phyloP scores from a whole-genome alignment of 2,329 filamentous ascomycete genomes.

The Neofusicoccum kwambonambiense region DNA sequence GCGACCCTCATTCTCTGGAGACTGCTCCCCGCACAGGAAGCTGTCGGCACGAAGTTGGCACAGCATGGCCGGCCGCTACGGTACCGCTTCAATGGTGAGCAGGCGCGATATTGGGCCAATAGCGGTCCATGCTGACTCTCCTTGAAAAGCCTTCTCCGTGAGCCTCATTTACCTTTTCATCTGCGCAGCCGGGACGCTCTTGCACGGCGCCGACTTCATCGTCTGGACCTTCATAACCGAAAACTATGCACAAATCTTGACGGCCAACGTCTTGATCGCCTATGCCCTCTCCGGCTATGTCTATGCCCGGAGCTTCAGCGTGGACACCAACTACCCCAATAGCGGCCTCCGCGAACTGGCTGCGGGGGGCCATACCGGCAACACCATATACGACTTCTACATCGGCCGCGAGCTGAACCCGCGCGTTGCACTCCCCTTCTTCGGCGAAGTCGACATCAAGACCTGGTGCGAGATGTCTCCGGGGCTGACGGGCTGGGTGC shows the following conservation, averaged over 20 bases:
- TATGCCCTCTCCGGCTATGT: conserved; percentile 72
- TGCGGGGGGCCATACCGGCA: conserved; percentile 78
- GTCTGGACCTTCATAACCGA: conserved; percentile 93
- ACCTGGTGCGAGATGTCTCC: conserved; percentile 87
- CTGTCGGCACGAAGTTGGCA: conserved; percentile 67
- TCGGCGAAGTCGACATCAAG: conserved; percentile 89
- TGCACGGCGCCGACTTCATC: conserved; percentile 76
- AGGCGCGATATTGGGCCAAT: too few relatives aligned
- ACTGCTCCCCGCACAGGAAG: conserved; percentile 71
- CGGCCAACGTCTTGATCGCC: conserved; percentile 76
- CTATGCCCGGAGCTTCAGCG: conserved; percentile 78
- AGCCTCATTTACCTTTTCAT: conserved; percentile 67
- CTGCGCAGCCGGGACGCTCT: conserved; percentile 69
- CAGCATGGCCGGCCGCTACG: conserved; percentile 68
- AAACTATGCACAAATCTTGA: conserved; percentile 84
- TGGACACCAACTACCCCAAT: conserved; percentile 65
- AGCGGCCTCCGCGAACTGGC: conserved; percentile 73
- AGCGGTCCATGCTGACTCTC: too few relatives aligned
- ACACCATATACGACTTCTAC: conserved; percentile 91
- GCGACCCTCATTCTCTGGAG: conserved; percentile 75
- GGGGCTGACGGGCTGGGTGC: conserved; percentile 83
- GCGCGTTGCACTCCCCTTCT: conserved; percentile 71
- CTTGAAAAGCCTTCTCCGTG: conserved; percentile 57
- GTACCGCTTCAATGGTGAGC: conserved; percentile 68
- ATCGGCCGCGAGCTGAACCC: conserved; percentile 97